phyloP scores from a whole-genome alignment of 2,329 filamentous ascomycete genomes.

The Neocucurbitaria cava region DNA sequence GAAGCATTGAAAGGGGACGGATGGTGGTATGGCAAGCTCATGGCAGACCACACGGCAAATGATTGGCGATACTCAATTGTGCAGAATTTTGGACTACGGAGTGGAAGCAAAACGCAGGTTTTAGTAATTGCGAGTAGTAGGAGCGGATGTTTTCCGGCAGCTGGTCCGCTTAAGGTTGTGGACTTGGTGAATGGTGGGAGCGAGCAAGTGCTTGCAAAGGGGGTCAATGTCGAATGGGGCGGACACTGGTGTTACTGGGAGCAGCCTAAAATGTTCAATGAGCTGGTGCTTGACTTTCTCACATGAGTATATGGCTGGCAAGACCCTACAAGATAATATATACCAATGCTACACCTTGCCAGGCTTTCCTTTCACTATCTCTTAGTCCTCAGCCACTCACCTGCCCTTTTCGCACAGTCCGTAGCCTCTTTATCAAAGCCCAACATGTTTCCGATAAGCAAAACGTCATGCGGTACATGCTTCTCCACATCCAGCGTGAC shows the following conservation, averaged over 20 bases:
- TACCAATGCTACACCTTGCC: not conserved
- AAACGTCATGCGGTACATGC: conserved; percentile 56
- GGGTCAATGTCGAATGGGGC: conserved; percentile 31
- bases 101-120: conserved; percentile 21
- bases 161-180: conserved; percentile 31
- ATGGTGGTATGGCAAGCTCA: conserved; percentile 38
- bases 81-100: conserved; percentile 24
- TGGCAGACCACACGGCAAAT: conserved; percentile 38
- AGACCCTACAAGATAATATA: not conserved
- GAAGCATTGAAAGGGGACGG: conserved; percentile 34
- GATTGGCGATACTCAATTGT: conserved; percentile 34
- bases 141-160: conserved; percentile 38
- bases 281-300: conserved; percentile 23
- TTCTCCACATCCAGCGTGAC: conserved; percentile 52
- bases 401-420: conserved; percentile 46
- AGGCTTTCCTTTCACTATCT: conserved; percentile 4
- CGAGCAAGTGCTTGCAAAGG: conserved; percentile 16
- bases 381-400: conserved; percentile 41
- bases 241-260: conserved; percentile 45
- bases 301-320: not conserved
- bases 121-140: conserved; percentile 35
- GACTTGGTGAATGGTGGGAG: conserved; percentile 24
- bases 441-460: conserved; percentile 49
- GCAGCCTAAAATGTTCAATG: conserved; percentile 32
- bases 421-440: conserved; percentile 53